Conservation (phyloP, 345 rosid species). For the Turnera subulata region DNA sequence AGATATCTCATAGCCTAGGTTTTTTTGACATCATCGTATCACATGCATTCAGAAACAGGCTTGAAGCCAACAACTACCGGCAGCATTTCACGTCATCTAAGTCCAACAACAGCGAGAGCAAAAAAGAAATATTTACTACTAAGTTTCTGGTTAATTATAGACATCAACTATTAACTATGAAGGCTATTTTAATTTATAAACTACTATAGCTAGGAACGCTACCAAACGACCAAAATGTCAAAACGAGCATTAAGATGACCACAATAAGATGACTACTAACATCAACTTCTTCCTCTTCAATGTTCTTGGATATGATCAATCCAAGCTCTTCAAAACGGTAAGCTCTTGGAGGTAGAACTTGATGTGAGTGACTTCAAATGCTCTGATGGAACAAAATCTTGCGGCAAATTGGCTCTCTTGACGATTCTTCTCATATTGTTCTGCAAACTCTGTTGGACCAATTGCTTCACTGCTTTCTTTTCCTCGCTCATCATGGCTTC, state of each 20-base stretch:
- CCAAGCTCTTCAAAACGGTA: conserved; percentile 56
- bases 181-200: conserved; percentile 5
- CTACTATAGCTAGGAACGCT: neutral
- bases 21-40: neutral
- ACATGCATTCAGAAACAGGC: conserved; percentile 3
- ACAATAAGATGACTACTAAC: conserved; percentile 34
- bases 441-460: conserved; percentile 91
- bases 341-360: conserved; percentile 86
- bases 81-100: too few species aligned
- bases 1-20: neutral
- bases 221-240: neutral
- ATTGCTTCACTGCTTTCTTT: conserved; percentile 78
- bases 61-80: too few species aligned
- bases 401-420: conserved; percentile 85
- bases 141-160: conserved; percentile 5
- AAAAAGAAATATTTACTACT: conserved; percentile 9
- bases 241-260: conserved; percentile 4
- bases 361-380: conserved; percentile 77
- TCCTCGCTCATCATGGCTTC: conserved; percentile 85
- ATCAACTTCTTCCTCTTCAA: conserved; percentile 15
- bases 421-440: conserved; percentile 88
- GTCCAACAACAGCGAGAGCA: neutral
- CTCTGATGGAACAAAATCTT: conserved; percentile 78
- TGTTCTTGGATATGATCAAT: neutral
- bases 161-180: conserved; percentile 16